Conservation (phyloP, 2,329 filamentous ascomycete species). For the Arthrinium phaeospermum region DNA sequence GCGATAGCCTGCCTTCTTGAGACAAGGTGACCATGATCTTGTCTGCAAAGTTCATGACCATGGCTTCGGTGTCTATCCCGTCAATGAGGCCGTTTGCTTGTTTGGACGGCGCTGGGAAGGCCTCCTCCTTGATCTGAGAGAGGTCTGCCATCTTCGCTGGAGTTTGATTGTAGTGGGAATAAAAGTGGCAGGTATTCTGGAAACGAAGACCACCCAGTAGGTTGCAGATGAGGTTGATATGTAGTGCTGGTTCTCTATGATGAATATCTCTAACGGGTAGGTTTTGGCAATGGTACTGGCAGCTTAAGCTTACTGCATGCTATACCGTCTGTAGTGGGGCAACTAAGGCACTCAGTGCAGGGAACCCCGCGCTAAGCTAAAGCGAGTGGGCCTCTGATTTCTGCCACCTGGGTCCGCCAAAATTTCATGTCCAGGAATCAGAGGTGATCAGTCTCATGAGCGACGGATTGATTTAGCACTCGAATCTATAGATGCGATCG, state of each 20-base stretch:
- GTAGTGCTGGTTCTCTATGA: background rate
- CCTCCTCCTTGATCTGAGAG: slow-evolving; percentile 51
- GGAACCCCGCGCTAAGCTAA: slow-evolving; percentile 34
- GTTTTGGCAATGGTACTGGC: background rate
- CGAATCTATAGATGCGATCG: background rate
- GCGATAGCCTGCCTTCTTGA: slow-evolving; percentile 82
- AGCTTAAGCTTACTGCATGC: background rate
- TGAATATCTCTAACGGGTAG: background rate
- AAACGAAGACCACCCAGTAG: background rate
- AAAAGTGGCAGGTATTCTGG: background rate
- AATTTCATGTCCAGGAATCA: slow-evolving; percentile 33
- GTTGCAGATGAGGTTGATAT: background rate
- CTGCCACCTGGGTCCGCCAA: slow-evolving; percentile 39
- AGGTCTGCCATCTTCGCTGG: slow-evolving; percentile 38
- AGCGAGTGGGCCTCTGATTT: slow-evolving; percentile 28
- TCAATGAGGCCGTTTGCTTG: slow-evolving; percentile 67
- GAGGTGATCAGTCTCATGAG: slow-evolving; percentile 8
- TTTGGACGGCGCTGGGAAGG: slow-evolving; percentile 72
- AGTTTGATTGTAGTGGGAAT: background rate
- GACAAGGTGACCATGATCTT: slow-evolving; percentile 90
- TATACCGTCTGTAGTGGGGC: slow-evolving; percentile 1
- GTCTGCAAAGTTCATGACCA: slow-evolving; percentile 78
- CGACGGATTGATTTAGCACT: background rate
- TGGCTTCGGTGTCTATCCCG: slow-evolving; percentile 73
- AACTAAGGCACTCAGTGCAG: background rate